These are phyloP conservation scores for Acer negundo DNA, from an alignment of 345 rosid genomes.

Conservation along the genomic window DNA sequence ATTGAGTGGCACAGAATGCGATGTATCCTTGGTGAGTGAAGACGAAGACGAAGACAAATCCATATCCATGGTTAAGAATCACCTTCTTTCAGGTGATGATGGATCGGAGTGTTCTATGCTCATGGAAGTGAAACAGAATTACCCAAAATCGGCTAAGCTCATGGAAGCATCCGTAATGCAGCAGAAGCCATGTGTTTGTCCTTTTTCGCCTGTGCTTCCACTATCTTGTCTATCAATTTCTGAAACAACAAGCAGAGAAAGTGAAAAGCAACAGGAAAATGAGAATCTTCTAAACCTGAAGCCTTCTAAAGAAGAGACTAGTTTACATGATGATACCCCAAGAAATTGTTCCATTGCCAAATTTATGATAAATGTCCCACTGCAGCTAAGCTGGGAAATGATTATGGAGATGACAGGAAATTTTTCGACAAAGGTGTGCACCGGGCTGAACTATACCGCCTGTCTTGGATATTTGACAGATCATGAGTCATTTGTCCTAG, in stretches of 20 bases:
- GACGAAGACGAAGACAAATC: constrained; percentile 24
- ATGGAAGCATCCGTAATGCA: constrained; percentile 19
- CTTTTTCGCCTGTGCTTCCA: not conserved
- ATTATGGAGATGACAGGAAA: constrained; percentile 30
- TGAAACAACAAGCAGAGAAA: not conserved
- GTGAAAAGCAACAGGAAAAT: not conserved
- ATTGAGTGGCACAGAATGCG: constrained; percentile 33
- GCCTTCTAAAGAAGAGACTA: not conserved
- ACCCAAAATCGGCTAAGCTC: constrained; percentile 29
- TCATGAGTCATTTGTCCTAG: constrained; percentile 16
- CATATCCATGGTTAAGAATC: not conserved
- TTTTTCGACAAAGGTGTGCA: constrained; percentile 22
- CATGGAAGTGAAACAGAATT: constrained; percentile 10
- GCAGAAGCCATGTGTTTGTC: not conserved
- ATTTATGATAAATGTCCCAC: constrained; percentile 16
- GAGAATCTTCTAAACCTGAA: not conserved
- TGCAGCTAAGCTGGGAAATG: constrained; percentile 39
- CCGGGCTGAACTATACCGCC: constrained; percentile 2
- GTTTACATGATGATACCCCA: not conserved
- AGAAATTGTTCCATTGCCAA: not conserved
- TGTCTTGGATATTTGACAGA: constrained; percentile 27
- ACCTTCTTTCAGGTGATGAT: not conserved
- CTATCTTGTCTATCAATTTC: not conserved
- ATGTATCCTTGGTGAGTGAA: constrained; percentile 31
- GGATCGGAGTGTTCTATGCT: constrained; percentile 13